phyloP scores from a whole-genome alignment of 208 protist species.

The Plasmodiophora brassicae region DNA sequence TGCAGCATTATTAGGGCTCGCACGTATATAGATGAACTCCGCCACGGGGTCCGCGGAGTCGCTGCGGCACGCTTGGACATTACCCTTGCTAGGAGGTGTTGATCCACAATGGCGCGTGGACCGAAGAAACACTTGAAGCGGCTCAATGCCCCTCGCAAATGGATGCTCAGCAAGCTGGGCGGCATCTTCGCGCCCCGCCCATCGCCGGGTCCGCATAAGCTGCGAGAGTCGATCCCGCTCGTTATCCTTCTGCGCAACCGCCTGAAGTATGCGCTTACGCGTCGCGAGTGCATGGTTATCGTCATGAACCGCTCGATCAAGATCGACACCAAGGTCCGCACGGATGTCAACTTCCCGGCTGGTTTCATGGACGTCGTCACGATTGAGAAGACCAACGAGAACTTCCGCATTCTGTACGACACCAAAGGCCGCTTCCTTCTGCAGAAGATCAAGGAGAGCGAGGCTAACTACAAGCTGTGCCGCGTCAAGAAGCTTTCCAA shows the following conservation, averaged over 20 bases:
- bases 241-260: conserved; percentile 83
- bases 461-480: conserved; percentile 85
- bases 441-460: conserved; percentile 89
- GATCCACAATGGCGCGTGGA: conserved; percentile 69
- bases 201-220: conserved; percentile 94
- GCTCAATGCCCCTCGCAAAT: conserved; percentile 95
- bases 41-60: no score
- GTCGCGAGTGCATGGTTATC: conserved; percentile 90
- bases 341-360: conserved; percentile 91
- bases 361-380: conserved; percentile 97
- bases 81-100: no score
- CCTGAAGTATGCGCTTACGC: conserved; percentile 96
- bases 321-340: conserved; percentile 91
- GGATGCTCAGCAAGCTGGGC: conserved; percentile 98
- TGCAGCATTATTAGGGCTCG: no score
- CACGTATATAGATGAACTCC: no score
- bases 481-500: conserved; percentile 81
- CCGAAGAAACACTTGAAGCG: conserved; percentile 99
- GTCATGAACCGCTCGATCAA: conserved; percentile 86
- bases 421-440: conserved; percentile 95
- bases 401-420: conserved; percentile 98
- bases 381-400: conserved; percentile 94
- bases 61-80: no score
- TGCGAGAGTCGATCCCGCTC: conserved; percentile 83
- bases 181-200: conserved; percentile 93